Conservation (phyloP, 2,329 filamentous ascomycete species). For the Fusarium zealandicum region DNA sequence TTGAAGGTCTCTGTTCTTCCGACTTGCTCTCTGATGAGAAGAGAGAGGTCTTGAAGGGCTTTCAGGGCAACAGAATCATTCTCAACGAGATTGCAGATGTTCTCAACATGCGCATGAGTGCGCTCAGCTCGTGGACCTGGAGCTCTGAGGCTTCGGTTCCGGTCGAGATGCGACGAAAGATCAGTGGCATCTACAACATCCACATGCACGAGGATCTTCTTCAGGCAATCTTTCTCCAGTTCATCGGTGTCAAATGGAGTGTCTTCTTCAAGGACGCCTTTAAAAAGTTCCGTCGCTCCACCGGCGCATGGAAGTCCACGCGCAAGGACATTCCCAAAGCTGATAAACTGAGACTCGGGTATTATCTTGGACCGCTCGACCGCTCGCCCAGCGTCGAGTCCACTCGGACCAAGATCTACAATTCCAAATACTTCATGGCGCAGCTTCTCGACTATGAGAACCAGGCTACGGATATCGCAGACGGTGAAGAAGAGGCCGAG, state of each 20-base stretch:
- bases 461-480: constrained; percentile 34
- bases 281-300: constrained; percentile 39
- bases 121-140: constrained; percentile 57
- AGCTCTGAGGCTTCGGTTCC: constrained; percentile 46
- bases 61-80: constrained; percentile 51
- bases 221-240: constrained; percentile 60
- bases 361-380: constrained; percentile 47
- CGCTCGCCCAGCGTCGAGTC: constrained; percentile 38
- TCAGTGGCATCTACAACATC: constrained; percentile 58
- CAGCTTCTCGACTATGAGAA: constrained; percentile 47
- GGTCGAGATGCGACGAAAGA: constrained; percentile 55
- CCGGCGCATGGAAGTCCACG: constrained; percentile 47
- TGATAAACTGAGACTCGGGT: constrained; percentile 42
- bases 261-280: constrained; percentile 52
- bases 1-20: constrained; percentile 52
- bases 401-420: constrained; percentile 44
- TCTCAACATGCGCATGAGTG: constrained; percentile 58
- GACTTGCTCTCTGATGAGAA: constrained; percentile 55
- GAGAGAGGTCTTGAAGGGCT: constrained; percentile 52
- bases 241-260: constrained; percentile 57
- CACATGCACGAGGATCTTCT: constrained; percentile 61
- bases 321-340: constrained; percentile 41
- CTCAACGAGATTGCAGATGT: constrained; percentile 59
- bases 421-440: constrained; percentile 55
- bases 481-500: constrained; percentile 52